A percentile compares a stretch with the other conserved stretches of the same genome.
Evolutionary conservation across 2,329 filamentous ascomycete genomes (phyloP).

Genomic region (Polytolypa hystricis): DNA sequence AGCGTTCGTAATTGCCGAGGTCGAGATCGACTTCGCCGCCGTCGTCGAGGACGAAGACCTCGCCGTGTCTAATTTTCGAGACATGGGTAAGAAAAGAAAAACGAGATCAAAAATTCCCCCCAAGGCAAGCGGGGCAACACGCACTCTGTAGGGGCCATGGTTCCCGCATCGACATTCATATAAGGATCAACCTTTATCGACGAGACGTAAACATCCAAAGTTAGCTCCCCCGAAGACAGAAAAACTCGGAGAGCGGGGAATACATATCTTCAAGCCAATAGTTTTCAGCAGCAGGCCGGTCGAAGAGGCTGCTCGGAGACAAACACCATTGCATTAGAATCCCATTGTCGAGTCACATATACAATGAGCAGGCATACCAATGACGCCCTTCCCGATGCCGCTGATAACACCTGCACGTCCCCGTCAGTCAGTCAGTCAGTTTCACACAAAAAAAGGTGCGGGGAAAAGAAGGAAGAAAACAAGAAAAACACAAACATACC

Average conservation of each 20-base stretch:
- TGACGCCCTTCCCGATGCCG: constrained; percentile 51
- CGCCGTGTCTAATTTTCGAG: constrained; percentile 54
- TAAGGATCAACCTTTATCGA: constrained; percentile 64
- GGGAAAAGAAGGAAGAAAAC: constrained; percentile 3
- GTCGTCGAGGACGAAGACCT: constrained; percentile 79
- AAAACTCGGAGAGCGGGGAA: no score
- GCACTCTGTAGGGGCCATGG: constrained; percentile 56
- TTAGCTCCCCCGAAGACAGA: no score
- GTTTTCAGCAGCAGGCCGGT: constrained; percentile 70
- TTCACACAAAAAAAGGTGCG: constrained; percentile 5
- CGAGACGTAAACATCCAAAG: constrained; percentile 46
- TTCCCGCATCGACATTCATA: constrained; percentile 65
- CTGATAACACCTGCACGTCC: constrained; percentile 32
- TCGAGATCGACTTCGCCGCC: constrained; percentile 68
- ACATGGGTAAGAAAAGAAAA: not conserved
- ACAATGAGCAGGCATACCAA: constrained; percentile 45
- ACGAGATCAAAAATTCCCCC: not conserved
- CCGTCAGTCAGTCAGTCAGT: constrained; percentile 8
- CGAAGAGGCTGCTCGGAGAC: constrained; percentile 48
- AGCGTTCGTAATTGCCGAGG: constrained; percentile 67
- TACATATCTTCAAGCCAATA: constrained; percentile 64
- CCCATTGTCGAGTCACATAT: no score
- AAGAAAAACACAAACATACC: constrained; percentile 40
- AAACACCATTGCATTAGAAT: no score
- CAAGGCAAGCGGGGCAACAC: constrained; percentile 13